These are phyloP conservation scores for Exserohilum rostratum DNA, from an alignment of 2,329 filamentous ascomycete genomes.

Conservation along the genomic window DNA sequence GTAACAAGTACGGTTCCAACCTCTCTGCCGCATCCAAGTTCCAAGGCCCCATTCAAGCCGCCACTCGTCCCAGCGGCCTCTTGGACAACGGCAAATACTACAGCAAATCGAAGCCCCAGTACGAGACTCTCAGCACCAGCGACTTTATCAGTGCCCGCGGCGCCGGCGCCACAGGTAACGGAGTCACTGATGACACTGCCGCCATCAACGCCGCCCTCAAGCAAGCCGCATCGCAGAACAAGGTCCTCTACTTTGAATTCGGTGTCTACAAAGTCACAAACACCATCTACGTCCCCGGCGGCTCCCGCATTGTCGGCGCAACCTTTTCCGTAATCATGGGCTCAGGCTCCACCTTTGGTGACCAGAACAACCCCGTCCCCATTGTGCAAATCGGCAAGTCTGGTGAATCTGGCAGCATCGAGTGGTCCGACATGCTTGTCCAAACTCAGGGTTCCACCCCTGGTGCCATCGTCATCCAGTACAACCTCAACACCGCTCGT, in stretches of 20 bases:
- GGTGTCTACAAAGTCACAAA: constrained; percentile 63
- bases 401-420: constrained; percentile 70
- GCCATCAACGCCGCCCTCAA: constrained; percentile 79
- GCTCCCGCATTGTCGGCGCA: constrained; percentile 83
- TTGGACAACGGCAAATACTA: constrained; percentile 57
- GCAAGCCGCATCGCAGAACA: constrained; percentile 61
- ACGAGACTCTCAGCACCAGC: constrained; percentile 58
- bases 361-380: constrained; percentile 64
- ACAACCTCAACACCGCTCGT: constrained; percentile 63
- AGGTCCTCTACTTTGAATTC: constrained; percentile 64
- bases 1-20: constrained; percentile 44
- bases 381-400: constrained; percentile 70
- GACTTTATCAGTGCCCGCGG: constrained; percentile 64
- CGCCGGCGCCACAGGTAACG: constrained; percentile 76
- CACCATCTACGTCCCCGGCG: constrained; percentile 66
- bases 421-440: constrained; percentile 76
- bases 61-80: constrained; percentile 55
- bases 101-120: constrained; percentile 58
- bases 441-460: constrained; percentile 71
- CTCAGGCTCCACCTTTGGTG: constrained; percentile 60
- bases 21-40: constrained; percentile 54
- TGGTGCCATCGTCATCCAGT: constrained; percentile 75
- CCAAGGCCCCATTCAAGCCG: constrained; percentile 55
- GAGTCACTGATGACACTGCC: constrained; percentile 76
- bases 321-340: constrained; percentile 87